Evolutionary conservation across 768 basidiomycete genomes (phyloP), one percentile per base, ranked within the genome.

Genomic region (Calocera cornea): DNA sequence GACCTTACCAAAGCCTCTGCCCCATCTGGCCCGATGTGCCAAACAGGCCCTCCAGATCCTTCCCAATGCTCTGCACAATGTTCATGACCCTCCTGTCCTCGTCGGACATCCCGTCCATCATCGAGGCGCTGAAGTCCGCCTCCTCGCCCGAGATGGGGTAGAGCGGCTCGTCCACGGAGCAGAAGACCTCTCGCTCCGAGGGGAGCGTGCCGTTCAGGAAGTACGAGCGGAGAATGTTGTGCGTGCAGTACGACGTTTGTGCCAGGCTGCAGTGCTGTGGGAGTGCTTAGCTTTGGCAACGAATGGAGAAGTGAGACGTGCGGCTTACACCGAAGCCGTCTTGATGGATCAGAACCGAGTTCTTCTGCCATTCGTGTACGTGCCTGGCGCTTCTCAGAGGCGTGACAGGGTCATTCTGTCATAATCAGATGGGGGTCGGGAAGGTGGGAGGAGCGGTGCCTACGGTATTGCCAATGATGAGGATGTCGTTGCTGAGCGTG

Each of bases 201-300:
- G 75, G 75, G 3, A 76, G 71, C 16, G 69, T 72, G 22, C 76
- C 76, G 49, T 75, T 68, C 12, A 72, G 69, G 70, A 75, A 75
- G 70, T 71, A 76, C 7, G 69, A 69, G 24, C 71, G 71, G 64
- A 71, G 50, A 33, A 49, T 50, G 12, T 68, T 68, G 2, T 34
- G 66, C 1, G 72, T 76, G 70, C 75, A 76, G 17, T 69, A 66
- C 1, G 76, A 76, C 12, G 75, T 70, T 34, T 70, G 47, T 1
- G 73, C 68, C 14, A 69, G 44, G 12, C 69, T 71, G 34, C 73
- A 71, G 34, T 75, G 74, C 44, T 47, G 19, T 19, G 24, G 19
- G 19, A 24, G 44, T 47, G 44, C 7, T 38, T 38, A 38, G 36
- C 11, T 47, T 47, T 7, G 19, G 44, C 8, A 47, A 3, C 7